Percentiles rank a stretch among this genome's conserved stretches.
Conservation (phyloP, 345 rosid genomes). For the Luvunga scandens region DNA sequence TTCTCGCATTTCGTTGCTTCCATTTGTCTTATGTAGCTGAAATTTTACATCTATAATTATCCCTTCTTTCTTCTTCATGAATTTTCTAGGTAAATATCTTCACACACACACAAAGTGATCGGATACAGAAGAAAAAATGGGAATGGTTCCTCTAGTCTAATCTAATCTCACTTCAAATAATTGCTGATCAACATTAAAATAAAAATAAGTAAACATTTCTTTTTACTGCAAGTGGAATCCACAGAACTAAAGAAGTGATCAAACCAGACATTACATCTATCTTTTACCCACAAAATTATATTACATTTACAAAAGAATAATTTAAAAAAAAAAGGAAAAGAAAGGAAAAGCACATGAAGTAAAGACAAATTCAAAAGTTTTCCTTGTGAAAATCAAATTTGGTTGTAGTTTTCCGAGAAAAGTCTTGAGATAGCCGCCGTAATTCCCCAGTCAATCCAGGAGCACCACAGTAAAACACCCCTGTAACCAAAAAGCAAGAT, state of each 20-base stretch:
- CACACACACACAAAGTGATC: background rate
- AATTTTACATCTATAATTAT: too few relatives aligned
- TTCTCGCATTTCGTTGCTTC: background rate
- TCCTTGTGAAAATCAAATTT: slow-evolving; percentile 84
- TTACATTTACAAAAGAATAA: slow-evolving; percentile 9
- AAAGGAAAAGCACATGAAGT: background rate
- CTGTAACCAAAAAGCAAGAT: slow-evolving; percentile 23
- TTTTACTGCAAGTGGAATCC: background rate
- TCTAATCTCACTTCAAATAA: background rate
- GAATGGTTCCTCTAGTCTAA: too few relatives aligned
- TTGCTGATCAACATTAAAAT: background rate
- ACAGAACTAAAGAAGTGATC: background rate
- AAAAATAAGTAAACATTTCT: background rate
- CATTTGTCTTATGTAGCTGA: background rate
- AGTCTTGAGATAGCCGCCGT: slow-evolving; percentile 58
- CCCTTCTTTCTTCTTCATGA: too few relatives aligned
- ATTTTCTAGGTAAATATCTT: too few relatives aligned
- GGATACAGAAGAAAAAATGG: background rate
- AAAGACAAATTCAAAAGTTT: slow-evolving; percentile 44
- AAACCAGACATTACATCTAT: background rate
- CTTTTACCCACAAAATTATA: background rate
- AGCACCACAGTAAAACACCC: slow-evolving; percentile 76
- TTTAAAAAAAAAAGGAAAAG: background rate
- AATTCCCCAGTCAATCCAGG: slow-evolving; percentile 54
- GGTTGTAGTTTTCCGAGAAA: slow-evolving; percentile 70